Conservation (phyloP, 2,329 filamentous ascomycete species). For the Calonectria fujianensis region DNA sequence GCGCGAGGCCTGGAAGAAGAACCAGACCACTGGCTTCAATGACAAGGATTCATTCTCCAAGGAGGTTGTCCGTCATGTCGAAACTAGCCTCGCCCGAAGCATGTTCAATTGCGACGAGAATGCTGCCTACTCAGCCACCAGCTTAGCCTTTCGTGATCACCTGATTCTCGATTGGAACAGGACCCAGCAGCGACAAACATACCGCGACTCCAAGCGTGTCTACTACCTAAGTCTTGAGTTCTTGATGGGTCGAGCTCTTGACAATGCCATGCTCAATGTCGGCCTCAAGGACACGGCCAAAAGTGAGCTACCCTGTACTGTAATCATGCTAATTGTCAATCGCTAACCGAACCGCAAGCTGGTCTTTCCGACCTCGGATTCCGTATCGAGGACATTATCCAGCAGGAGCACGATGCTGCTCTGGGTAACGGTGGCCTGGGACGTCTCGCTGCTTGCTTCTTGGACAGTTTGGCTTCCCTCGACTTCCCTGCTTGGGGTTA, state of each 20-base stretch:
- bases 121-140: constrained; percentile 93
- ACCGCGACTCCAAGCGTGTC: constrained; percentile 91
- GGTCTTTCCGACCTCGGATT: constrained; percentile 94
- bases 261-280: constrained; percentile 99
- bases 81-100: constrained; percentile 95
- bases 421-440: constrained; percentile 97
- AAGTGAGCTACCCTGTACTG: constrained; percentile 69
- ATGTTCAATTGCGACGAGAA: constrained; percentile 98
- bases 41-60: constrained; percentile 89
- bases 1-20: constrained; percentile 84
- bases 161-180: constrained; percentile 98
- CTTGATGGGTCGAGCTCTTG: constrained; percentile 94
- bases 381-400: constrained; percentile 95
- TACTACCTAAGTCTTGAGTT: constrained; percentile 99
- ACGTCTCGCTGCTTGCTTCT: constrained; percentile 95
- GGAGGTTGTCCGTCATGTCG: constrained; percentile 94
- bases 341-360: constrained; percentile 69
- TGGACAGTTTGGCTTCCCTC: constrained; percentile 95
- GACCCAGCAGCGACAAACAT: constrained; percentile 97
- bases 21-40: constrained; percentile 80
- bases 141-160: constrained; percentile 93
- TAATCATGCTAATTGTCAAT: constrained; percentile 26
- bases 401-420: constrained; percentile 96
- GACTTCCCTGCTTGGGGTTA: constrained; percentile 99
- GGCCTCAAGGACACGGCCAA: constrained; percentile 89